phyloP scores from a whole-genome alignment of 805 yeast species.

The Candida wancherniae region DNA sequence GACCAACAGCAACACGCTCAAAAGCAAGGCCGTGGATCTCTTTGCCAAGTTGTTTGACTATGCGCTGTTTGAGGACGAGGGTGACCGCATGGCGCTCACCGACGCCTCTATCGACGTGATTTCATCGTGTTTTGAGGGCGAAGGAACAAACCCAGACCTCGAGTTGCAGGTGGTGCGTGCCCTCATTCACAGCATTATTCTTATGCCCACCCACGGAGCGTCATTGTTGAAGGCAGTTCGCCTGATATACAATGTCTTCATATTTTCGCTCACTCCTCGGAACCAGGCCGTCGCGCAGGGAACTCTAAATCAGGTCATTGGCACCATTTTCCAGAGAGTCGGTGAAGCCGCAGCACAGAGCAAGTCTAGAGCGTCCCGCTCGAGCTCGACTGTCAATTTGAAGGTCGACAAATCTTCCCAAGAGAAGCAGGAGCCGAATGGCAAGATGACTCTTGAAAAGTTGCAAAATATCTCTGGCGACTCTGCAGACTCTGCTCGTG shows the following conservation, averaged over 20 bases:
- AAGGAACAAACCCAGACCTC: conserved; percentile 81
- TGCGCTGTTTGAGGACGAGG: conserved; percentile 57
- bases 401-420: neutral
- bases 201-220: conserved; percentile 86
- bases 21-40: conserved; percentile 74
- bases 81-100: conserved; percentile 54
- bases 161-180: conserved; percentile 94
- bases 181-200: conserved; percentile 78
- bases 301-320: conserved; percentile 83
- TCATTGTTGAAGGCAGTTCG: conserved; percentile 84
- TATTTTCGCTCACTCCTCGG: conserved; percentile 71
- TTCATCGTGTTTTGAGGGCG: conserved; percentile 83
- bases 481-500: conserved; percentile 45
- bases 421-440: conserved; percentile 10
- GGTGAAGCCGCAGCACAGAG: conserved; percentile 20
- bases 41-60: conserved; percentile 87
- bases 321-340: conserved; percentile 73
- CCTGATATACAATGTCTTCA: conserved; percentile 88
- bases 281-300: conserved; percentile 97
- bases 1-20: conserved; percentile 56
- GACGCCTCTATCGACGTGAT: conserved; percentile 83
- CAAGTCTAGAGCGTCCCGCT: conserved; percentile 8
- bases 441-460: conserved; percentile 52
- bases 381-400: conserved; percentile 19
- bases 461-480: conserved; percentile 54